Base-by-base conservation (phyloP, 768 basidiomycete species). In the Collybia sp. region DNA sequence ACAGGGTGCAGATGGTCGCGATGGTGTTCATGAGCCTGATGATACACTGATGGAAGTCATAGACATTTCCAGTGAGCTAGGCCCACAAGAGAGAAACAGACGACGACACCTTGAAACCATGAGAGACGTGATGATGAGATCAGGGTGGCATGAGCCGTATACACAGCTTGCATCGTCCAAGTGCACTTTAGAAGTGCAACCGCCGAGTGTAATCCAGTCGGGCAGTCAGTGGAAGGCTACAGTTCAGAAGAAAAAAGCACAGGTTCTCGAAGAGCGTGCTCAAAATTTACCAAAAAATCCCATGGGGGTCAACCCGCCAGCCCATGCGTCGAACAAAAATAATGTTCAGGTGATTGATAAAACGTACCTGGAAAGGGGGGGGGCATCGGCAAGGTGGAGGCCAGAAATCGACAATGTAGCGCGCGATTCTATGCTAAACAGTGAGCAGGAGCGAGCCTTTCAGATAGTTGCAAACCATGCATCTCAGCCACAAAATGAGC, bases 401-500 rank as follows among this genome's bases (percentile, higher is more conserved):
- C 17, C 17, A 1, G 20, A 43, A 11, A 49, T 51, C 9, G 39
- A 52, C 11, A 9, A 37, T 1, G 52, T 50, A 10, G 38, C 40
- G 8, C 19, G 19, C 0, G 19, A 48, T 2, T 57, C 53, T 31
- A 42, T n/a, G 0, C 44, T 68, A 4, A 70, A 70, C 45, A 25
- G 35, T 4, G 65, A 68, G 38, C 67, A 70, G 47, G 46, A 59
- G 10, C 33, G 61, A 31, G 67, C 66, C 0, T 68, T 63, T 39
- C 20, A 48, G 1, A 62, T 68, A 15, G 47, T 68, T 12, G 53
- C 63, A 1, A 47, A 58, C 9, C 61, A 62, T 47, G 45, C 47
- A 12, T 36, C 31, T 9, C 12, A 2, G 10, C 10, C 18, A n/a
- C 6, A 48, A 15, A 10, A 37, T 0, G 40, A 47, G 9, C 59